Conservation (phyloP, 2,329 filamentous ascomycete genomes). For the Ascochyta rabiei region DNA sequence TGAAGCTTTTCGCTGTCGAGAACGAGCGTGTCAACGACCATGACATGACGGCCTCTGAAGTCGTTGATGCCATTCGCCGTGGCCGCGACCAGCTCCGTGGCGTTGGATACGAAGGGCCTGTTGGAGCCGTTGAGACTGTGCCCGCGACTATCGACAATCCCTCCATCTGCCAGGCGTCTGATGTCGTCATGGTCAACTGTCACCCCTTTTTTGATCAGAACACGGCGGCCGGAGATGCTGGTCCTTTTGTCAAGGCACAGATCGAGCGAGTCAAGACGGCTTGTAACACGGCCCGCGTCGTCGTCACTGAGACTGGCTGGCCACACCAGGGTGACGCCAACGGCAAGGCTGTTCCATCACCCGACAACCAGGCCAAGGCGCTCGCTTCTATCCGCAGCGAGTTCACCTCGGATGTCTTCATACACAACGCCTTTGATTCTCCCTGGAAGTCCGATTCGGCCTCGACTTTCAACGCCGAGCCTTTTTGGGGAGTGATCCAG, state of each 20-base stretch:
- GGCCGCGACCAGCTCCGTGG: constrained; percentile 64
- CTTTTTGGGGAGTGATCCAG: constrained; percentile 69
- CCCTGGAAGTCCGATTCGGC: constrained; percentile 73
- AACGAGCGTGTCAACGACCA: constrained; percentile 76
- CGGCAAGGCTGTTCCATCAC: constrained; percentile 69
- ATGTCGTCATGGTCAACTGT: constrained; percentile 81
- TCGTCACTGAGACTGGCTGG: constrained; percentile 88
- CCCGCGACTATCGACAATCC: constrained; percentile 70
- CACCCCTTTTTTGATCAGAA: constrained; percentile 83
- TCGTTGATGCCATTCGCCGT: constrained; percentile 63
- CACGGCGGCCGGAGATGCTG: constrained; percentile 65
- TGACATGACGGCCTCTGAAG: constrained; percentile 54
- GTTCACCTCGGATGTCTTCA: constrained; percentile 66
- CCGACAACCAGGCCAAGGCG: constrained; percentile 69
- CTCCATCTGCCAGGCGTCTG: constrained; percentile 72
- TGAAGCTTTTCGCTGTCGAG: constrained; percentile 77
- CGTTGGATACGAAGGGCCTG: constrained; percentile 72
- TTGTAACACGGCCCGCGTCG: constrained; percentile 63
- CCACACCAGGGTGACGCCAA: constrained; percentile 72
- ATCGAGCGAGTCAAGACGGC: constrained; percentile 55
- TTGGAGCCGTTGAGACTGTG: constrained; percentile 83
- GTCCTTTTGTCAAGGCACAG: constrained; percentile 68
- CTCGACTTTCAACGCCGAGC: constrained; percentile 72
- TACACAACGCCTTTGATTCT: constrained; percentile 83
- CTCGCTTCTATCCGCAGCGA: constrained; percentile 66